Conservation (phyloP, 1,284 basidiomycete genomes). For the Meripilus lineatus region DNA sequence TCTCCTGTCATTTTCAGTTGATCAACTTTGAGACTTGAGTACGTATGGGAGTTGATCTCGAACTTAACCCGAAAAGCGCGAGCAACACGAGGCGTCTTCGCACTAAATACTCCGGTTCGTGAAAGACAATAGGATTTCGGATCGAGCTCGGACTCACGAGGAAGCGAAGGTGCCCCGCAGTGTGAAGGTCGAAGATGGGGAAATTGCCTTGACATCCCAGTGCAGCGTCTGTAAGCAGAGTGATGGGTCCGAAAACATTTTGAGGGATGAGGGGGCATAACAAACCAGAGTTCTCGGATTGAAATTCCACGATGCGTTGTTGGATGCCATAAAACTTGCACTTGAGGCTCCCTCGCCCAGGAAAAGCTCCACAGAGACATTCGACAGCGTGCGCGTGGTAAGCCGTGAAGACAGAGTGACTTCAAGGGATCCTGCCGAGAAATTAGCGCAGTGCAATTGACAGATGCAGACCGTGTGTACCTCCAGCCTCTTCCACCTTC, state of each 20-base stretch:
- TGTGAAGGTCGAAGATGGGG: slow-evolving; percentile 65
- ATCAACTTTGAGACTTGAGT: slow-evolving; percentile 80
- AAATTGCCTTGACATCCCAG: slow-evolving; percentile 74
- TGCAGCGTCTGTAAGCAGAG: slow-evolving; percentile 45
- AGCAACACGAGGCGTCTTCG: slow-evolving; percentile 45
- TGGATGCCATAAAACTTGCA: slow-evolving; percentile 57
- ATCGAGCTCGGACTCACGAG: too few species aligned
- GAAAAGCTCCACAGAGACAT: slow-evolving; percentile 64
- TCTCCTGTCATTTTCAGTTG: slow-evolving; percentile 81
- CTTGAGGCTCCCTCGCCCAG: slow-evolving; percentile 70
- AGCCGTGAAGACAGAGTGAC: slow-evolving; percentile 67
- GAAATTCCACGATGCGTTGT: slow-evolving; percentile 76
- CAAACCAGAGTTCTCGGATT: slow-evolving; percentile 63
- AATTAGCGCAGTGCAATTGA: neutral
- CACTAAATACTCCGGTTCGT: slow-evolving; percentile 27
- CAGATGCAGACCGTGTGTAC: slow-evolving; percentile 34
- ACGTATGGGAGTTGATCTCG: slow-evolving; percentile 67
- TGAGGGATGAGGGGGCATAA: neutral
- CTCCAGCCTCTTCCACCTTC: slow-evolving; percentile 57
- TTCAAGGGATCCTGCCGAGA: slow-evolving; percentile 58
- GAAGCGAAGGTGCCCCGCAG: slow-evolving; percentile 77
- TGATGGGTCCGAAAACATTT: neutral
- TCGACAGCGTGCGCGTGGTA: slow-evolving; percentile 63
- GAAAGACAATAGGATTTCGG: too few species aligned
- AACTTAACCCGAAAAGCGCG: slow-evolving; percentile 72